A percentile compares a stretch with the other conserved stretches of the same genome.
Evolutionary conservation across 192 early-diverging fungal genomes (phyloP).

Genomic region (Spinellus fusiger): DNA sequence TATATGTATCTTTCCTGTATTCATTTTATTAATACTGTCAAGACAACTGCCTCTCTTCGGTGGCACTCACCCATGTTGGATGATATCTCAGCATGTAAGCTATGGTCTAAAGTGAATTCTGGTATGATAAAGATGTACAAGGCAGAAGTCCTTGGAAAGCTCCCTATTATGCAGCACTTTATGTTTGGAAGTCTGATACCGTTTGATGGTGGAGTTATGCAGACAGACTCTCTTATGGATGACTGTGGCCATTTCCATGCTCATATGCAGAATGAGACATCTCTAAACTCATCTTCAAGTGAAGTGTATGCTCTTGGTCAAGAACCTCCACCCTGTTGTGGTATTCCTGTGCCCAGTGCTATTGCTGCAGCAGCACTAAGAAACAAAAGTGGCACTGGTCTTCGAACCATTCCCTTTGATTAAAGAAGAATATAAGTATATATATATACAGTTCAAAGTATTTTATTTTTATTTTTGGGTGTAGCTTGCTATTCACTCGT

Average conservation of each 20-base stretch:
- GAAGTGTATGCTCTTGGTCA: constrained; percentile 75
- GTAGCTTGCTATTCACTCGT: no score
- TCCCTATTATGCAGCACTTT: constrained; percentile 99
- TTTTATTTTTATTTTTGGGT: no score
- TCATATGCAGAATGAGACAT: constrained; percentile 10
- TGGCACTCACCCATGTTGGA: constrained; percentile 97
- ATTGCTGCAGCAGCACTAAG: constrained; percentile 62
- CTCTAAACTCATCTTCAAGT: not conserved
- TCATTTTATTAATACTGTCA: constrained; percentile 82
- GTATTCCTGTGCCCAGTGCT: constrained; percentile 75
- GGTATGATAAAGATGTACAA: constrained; percentile 97
- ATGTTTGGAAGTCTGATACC: constrained; percentile 82
- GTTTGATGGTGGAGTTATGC: constrained; percentile 53
- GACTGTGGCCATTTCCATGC: constrained; percentile 49
- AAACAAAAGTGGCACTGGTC: constrained; percentile 9
- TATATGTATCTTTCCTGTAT: constrained; percentile 98
- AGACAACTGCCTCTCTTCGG: constrained; percentile 56
- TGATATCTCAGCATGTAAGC: constrained; percentile 87
- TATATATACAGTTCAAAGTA: no score
- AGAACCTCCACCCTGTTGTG: constrained; percentile 73
- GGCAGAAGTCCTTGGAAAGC: constrained; percentile 86
- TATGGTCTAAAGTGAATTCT: constrained; percentile 87
- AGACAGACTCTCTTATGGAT: constrained; percentile 40
- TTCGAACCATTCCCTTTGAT: constrained; percentile 28
- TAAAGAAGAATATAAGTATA: no score